Conservation (phyloP, 2,329 filamentous ascomycete genomes). For the Hypoxylon sp. region DNA sequence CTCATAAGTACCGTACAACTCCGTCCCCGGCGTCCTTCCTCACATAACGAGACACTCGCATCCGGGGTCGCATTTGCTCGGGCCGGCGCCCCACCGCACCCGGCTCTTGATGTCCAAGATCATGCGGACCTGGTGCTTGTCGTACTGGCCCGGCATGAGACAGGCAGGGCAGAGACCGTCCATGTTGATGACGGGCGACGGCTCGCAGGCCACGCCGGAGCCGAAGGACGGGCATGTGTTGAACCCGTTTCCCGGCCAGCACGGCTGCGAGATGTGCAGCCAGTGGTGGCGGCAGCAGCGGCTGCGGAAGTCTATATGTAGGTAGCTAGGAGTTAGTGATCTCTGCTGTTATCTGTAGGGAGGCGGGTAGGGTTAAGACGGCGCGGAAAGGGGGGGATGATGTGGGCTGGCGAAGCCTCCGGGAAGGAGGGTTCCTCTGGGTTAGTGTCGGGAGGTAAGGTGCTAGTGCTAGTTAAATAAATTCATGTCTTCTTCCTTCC, state of each 20-base stretch:
- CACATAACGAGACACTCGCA: conserved; percentile 61
- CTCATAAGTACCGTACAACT: background rate
- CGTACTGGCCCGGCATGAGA: conserved; percentile 63
- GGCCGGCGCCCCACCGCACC: conserved; percentile 65
- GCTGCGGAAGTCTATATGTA: conserved; percentile 62
- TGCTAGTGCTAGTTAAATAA: background rate
- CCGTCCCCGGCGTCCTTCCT: conserved; percentile 27
- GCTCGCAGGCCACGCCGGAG: conserved; percentile 57
- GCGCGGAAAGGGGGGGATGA: background rate
- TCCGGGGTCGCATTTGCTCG: conserved; percentile 57
- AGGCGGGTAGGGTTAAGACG: background rate
- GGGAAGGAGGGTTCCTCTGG: background rate
- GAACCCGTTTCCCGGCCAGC: conserved; percentile 67
- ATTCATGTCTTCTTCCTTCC: background rate
- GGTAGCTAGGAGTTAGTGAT: background rate
- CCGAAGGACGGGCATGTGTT: conserved; percentile 62
- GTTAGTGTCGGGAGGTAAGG: background rate
- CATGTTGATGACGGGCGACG: conserved; percentile 55
- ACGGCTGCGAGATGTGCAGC: conserved; percentile 64
- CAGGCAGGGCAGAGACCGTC: conserved; percentile 53
- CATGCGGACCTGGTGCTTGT: conserved; percentile 64
- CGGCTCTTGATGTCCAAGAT: conserved; percentile 62
- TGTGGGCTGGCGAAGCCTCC: background rate
- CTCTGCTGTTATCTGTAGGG: background rate
- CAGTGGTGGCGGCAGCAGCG: conserved; percentile 67